Percentiles rank a stretch among this genome's conserved stretches.
Conservation (phyloP, 202 grass and related monocot species). For the Cymbopogon flexuosus region DNA sequence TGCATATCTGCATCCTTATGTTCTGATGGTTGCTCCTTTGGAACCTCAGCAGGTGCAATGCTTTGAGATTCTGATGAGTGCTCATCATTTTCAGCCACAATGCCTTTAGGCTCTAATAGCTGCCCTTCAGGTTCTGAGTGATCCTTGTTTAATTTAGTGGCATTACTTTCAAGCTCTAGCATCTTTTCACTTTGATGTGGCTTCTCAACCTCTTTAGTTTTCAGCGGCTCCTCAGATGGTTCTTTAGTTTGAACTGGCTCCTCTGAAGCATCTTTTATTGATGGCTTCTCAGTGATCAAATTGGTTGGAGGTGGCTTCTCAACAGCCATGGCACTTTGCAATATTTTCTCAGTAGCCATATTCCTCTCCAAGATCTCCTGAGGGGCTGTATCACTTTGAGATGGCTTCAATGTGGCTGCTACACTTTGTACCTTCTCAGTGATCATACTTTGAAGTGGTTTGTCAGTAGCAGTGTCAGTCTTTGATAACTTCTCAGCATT, state of each 20-base stretch:
- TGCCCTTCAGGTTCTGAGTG: slow-evolving; percentile 16
- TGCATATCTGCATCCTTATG: slow-evolving; percentile 8
- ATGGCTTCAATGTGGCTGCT: slow-evolving; percentile 1
- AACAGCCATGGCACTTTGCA: background rate
- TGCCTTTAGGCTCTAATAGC: background rate
- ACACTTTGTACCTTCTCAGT: slow-evolving; percentile 1
- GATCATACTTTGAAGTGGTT: slow-evolving; percentile 13
- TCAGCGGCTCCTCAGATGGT: slow-evolving; percentile 29
- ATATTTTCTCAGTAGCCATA: background rate
- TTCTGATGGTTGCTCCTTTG: slow-evolving; percentile 27
- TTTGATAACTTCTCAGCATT: slow-evolving; percentile 22
- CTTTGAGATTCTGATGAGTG: slow-evolving; percentile 15
- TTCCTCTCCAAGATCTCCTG: background rate
- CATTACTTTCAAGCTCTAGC: slow-evolving; percentile 25
- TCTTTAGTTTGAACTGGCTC: slow-evolving; percentile 32
- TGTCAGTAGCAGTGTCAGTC: slow-evolving; percentile 14
- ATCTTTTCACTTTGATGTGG: slow-evolving; percentile 23
- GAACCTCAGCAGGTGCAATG: slow-evolving; percentile 4
- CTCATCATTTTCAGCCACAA: background rate
- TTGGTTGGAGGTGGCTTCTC: slow-evolving; percentile 1
- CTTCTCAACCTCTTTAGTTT: slow-evolving; percentile 35
- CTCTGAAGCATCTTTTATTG: slow-evolving; percentile 4
- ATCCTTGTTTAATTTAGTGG: slow-evolving; percentile 2
- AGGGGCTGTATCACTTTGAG: slow-evolving; percentile 11
- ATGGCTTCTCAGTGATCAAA: background rate